Base-by-base conservation (phyloP, 352 stramenopile species). In the Globisporangium takayamanum region DNA sequence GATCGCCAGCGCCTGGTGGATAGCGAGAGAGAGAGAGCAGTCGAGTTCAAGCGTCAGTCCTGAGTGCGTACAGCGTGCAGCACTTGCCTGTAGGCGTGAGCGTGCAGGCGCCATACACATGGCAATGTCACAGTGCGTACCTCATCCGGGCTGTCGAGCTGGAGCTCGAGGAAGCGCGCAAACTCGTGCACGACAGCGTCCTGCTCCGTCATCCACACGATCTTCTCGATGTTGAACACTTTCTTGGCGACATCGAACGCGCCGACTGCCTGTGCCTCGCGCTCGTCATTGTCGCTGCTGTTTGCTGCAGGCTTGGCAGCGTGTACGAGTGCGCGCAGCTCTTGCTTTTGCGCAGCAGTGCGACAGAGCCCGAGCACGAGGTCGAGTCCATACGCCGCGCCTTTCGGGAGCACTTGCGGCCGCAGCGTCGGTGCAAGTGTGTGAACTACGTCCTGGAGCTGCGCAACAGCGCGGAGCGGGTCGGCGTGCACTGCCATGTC, bases 331-430 rank as follows among this genome's bases (percentile, higher is more conserved):
- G 71, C 54, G 30, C 72, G 68, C 30, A 92, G 66, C 60, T 66
- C 67, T 63, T 73, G 65, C 20, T 79, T 80, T 68, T 91, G 78
- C 57, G 76, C 63, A 28, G 87, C 69, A 1, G 76, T 88, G 56
- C 67, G 73, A 58, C 83, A 90, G n/a, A 88, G 64, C 20, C 55
- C 69, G 30, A 88, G 46, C 53, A 90, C 68, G 59, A 89, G 56
- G 16, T 90, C 83, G 14, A 90, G 53, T 28, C 78, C 80, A 57
- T 91, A 89, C 41, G 62, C 36, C 1, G 63, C 45, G 37, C 76
- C 80, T 52, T 84, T 87, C 6, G 79, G 83, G 22, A 93, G 70
- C 53, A 91, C 70, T 63, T 93, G 83, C 30, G 83, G 83, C 11
- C 69, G 63, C 46, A 88, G 57, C 39, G 60, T 54, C 46, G 83